Conservation (phyloP, 1,284 basidiomycete genomes). For the Ganoderma multipileum region DNA sequence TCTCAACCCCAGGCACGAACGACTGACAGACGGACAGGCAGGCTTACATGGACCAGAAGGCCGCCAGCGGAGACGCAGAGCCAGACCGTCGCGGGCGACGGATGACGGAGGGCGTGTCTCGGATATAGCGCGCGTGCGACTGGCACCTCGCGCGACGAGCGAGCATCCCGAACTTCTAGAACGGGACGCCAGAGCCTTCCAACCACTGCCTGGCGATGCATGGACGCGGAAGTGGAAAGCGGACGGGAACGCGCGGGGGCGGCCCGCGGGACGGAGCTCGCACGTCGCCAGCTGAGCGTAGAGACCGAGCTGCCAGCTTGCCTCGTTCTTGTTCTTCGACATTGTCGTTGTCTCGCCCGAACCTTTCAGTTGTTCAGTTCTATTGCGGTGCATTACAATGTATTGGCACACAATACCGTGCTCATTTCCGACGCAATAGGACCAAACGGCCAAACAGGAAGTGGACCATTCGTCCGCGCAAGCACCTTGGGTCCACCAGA, state of each 20-base stretch:
- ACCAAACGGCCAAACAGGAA: not conserved
- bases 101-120: conserved; percentile 3
- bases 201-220: not conserved
- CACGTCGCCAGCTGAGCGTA: conserved; percentile 26
- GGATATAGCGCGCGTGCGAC: conserved; percentile 10
- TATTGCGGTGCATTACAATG: not conserved
- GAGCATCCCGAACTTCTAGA: conserved; percentile 7
- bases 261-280: conserved; percentile 6
- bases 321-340: conserved; percentile 4
- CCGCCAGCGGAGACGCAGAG: conserved; percentile 4
- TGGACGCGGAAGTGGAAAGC: not conserved
- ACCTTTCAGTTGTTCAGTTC: not conserved
- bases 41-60: conserved; percentile 5
- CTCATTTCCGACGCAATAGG: not conserved
- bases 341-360: not conserved
- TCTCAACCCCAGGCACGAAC: not conserved
- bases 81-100: not conserved
- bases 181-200: not conserved
- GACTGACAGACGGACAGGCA: not conserved
- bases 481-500: not conserved
- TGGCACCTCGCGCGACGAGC: not conserved
- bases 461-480: not conserved
- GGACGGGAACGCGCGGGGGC: not conserved
- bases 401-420: not conserved
- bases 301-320: conserved; percentile 19